Percentiles rank a stretch among this genome's conserved stretches.
Conservation (phyloP, 176 grass and related monocot genomes). For the Oryza longistaminata region DNA sequence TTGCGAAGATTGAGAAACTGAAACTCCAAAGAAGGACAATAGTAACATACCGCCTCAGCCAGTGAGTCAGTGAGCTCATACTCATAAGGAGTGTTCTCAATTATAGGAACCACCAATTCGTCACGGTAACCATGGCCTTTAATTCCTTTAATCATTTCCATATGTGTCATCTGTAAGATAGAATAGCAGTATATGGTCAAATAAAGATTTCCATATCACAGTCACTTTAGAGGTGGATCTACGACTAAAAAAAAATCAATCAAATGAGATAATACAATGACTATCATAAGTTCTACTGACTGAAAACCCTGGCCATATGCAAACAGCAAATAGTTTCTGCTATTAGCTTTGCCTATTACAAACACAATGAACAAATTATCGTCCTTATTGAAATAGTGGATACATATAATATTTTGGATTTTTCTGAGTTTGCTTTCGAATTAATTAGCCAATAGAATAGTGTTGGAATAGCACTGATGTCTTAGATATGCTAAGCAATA, state of each 20-base stretch:
- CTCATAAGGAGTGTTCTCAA: constrained; percentile 92
- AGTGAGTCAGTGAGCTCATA: constrained; percentile 91
- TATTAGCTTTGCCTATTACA: background rate
- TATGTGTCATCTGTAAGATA: constrained; percentile 76
- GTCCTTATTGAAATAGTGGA: background rate
- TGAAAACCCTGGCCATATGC: background rate
- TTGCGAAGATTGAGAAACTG: constrained; percentile 19
- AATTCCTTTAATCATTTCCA: constrained; percentile 99
- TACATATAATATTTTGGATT: background rate
- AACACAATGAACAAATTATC: background rate
- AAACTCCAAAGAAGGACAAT: constrained; percentile 17
- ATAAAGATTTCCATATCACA: background rate
- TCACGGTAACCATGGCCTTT: constrained; percentile 90
- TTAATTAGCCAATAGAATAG: background rate
- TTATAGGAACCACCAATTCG: constrained; percentile 92
- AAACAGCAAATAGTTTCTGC: background rate
- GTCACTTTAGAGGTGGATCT: background rate
- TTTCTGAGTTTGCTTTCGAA: constrained; percentile 4
- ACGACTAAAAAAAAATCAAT: background rate
- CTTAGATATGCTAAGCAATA: background rate
- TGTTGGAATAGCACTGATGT: constrained; percentile 7
- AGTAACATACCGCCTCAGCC: constrained; percentile 65
- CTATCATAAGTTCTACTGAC: background rate
- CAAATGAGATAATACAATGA: background rate
- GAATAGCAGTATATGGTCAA: constrained; percentile 27